Conservation (phyloP, 495 filamentous ascomycete genomes). For the Penicillium dipodomyicola region DNA sequence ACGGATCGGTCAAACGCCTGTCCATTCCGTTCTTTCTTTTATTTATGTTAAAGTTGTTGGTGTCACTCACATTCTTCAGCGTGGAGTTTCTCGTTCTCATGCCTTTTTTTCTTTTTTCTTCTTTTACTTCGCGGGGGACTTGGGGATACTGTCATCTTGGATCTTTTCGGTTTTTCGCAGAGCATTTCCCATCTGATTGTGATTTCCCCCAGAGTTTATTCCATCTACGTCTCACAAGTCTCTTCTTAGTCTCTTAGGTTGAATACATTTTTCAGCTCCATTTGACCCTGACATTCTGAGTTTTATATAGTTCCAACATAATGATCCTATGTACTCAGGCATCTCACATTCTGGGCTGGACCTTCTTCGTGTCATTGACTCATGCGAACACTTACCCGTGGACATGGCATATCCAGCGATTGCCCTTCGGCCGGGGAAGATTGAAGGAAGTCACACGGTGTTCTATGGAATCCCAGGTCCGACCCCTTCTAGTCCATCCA, state of each 20-base stretch:
- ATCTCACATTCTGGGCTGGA: neutral
- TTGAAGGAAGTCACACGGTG: conserved; percentile 19
- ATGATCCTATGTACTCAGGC: neutral
- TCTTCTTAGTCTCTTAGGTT: neutral
- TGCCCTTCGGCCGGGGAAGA: neutral
- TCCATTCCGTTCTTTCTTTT: neutral
- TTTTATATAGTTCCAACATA: neutral
- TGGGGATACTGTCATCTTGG: conserved; percentile 2
- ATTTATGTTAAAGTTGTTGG: neutral
- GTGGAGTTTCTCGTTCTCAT: conserved; percentile 27
- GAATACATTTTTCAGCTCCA: neutral
- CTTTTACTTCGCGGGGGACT: conserved; percentile 6
- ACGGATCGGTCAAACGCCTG: conserved; percentile 4
- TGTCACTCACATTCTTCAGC: conserved; percentile 22
- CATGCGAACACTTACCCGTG: conserved; percentile 14
- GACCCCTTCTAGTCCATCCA: neutral
- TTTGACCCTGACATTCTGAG: neutral
- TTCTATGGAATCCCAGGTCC: neutral
- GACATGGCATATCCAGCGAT: conserved; percentile 6
- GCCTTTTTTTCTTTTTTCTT: neutral
- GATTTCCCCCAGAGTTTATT: conserved; percentile 5
- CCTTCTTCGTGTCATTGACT: neutral
- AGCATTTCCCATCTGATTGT: conserved; percentile 7
- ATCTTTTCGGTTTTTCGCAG: conserved; percentile 10
- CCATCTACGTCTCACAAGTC: neutral